Base-by-base conservation (phyloP, 805 yeast species). In the Candida vartiovaarae region DNA sequence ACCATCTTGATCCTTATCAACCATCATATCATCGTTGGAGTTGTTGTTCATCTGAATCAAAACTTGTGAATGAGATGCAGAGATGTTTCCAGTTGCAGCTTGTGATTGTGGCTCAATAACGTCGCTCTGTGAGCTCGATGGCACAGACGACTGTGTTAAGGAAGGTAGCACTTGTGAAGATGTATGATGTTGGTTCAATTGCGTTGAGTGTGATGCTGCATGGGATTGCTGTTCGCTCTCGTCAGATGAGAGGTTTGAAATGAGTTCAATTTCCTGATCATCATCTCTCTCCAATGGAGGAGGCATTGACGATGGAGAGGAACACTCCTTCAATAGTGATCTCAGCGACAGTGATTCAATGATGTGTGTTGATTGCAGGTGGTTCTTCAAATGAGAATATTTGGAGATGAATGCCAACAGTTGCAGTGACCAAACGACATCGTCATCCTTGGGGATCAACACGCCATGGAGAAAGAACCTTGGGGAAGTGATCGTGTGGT, bases 351-450 rank as follows among this genome's bases (percentile, higher is more conserved):
- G 68, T 28, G 80, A 77, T 10, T 85, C 82, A 7, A 89, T 80
- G 38, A 89, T 65, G 61, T 84, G 84, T 3, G 95, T 81, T 41
- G 75, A 76, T 52, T 89, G 95, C 46, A 91, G 67, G 39, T 72
- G 72, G 33, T 79, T 82, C 55, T 90, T 84, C 61, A 90, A 67
- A 48, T 78, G 75, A 0, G 96, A 82, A 57, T 93, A 91, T 63
- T 91, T 91, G 4, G 97, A 89, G 35, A 90, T 86, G 62, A 89
- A 91, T 10, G 98, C 98, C 40, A 93, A 64, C 23, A 93, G 71
- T 62, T 91, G 98, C 42, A 91, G 68, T 4, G 95, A 84, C 96
- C 96, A 89, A 32, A 88, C 81, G 15, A 91, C 86, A 59, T 91
- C 99, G 60, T 91, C 97, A 50, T 86, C 95, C 44, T 87, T 76